phyloP scores from a whole-genome alignment of 768 basidiomycete species.

The Termitomyces sp. region DNA sequence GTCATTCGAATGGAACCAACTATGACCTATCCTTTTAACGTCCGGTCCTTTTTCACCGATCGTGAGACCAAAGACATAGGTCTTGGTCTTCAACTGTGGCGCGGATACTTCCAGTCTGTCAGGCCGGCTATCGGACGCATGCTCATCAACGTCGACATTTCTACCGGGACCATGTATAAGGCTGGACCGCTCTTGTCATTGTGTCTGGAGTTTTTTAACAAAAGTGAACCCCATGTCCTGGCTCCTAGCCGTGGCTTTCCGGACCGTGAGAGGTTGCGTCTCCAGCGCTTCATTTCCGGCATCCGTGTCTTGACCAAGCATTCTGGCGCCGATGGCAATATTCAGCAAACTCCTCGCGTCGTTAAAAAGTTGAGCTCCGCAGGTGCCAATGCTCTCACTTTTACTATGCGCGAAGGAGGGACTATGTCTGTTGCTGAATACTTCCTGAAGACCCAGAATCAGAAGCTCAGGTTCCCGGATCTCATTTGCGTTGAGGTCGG shows the following conservation, averaged over 20 bases:
- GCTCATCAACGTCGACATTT: constrained; percentile 67
- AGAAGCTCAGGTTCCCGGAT: constrained; percentile 53
- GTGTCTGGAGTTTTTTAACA: constrained; percentile 45
- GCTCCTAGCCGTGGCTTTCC: constrained; percentile 41
- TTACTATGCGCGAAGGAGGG: constrained; percentile 53
- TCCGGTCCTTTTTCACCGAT: constrained; percentile 68
- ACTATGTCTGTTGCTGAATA: constrained; percentile 55
- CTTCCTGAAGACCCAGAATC: constrained; percentile 49
- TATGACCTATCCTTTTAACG: constrained; percentile 61
- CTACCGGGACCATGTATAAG: constrained; percentile 69
- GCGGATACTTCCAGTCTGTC: constrained; percentile 71
- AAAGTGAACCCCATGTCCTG: constrained; percentile 25
- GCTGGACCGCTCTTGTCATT: constrained; percentile 48
- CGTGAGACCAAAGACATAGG: constrained; percentile 46
- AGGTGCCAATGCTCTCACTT: constrained; percentile 50
- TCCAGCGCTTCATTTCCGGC: constrained; percentile 53
- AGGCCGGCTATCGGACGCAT: constrained; percentile 57
- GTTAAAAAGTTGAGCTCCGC: constrained; percentile 53
- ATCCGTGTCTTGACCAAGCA: constrained; percentile 43
- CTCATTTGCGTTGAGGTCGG: constrained; percentile 65
- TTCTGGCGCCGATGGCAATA: constrained; percentile 24
- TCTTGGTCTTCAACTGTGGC: constrained; percentile 57
- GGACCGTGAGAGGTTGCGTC: constrained; percentile 48
- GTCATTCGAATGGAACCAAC: constrained; percentile 69
- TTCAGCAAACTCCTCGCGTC: constrained; percentile 43